A percentile compares a stretch with the other conserved stretches of the same genome.
phyloP scores from a whole-genome alignment of 139 green algal genomes.

The Axilococcus clingmanii region DNA sequence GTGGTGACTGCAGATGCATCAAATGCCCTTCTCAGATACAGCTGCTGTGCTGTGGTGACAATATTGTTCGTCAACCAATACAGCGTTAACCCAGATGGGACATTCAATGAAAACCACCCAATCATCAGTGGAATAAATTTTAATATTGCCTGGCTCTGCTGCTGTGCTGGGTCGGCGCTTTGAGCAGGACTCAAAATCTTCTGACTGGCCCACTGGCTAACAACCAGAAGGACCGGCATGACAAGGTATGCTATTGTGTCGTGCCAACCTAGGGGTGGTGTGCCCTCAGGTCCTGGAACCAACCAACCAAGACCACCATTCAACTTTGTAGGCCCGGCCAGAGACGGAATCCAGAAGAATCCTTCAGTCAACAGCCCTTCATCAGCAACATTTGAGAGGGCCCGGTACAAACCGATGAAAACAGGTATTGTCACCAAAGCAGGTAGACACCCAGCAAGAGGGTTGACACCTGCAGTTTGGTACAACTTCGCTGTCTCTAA shows the following conservation, averaged over 20 bases:
- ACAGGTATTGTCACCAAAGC: constrained; percentile 87
- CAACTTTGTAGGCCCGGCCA: constrained; percentile 66
- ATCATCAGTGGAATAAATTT: constrained; percentile 97
- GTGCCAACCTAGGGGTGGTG: constrained; percentile 55
- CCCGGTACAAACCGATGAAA: constrained; percentile 93
- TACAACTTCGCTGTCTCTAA: constrained; percentile 92
- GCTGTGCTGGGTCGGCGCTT: constrained; percentile 46
- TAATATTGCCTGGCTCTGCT: constrained; percentile 75
- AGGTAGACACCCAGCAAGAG: constrained; percentile 85
- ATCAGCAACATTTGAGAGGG: constrained; percentile 76
- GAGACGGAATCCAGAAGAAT: constrained; percentile 91
- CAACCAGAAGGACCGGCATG: constrained; percentile 57
- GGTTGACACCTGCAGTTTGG: constrained; percentile 85
- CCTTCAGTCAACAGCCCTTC: constrained; percentile 79
- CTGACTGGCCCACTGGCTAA: constrained; percentile 64
- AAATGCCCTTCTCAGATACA: constrained; percentile 23
- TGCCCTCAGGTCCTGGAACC: constrained; percentile 49
- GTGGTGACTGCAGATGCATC: not conserved
- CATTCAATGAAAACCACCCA: constrained; percentile 96
- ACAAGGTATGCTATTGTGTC: constrained; percentile 55
- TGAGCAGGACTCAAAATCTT: constrained; percentile 57
- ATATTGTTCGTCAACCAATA: constrained; percentile 99
- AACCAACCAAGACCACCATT: constrained; percentile 63
- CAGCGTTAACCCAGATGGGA: constrained; percentile 89
- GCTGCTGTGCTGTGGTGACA: constrained; percentile 78